Evolutionary conservation across 257 asterid species (phyloP).

Genomic region (Nicotiana tabacum): DNA sequence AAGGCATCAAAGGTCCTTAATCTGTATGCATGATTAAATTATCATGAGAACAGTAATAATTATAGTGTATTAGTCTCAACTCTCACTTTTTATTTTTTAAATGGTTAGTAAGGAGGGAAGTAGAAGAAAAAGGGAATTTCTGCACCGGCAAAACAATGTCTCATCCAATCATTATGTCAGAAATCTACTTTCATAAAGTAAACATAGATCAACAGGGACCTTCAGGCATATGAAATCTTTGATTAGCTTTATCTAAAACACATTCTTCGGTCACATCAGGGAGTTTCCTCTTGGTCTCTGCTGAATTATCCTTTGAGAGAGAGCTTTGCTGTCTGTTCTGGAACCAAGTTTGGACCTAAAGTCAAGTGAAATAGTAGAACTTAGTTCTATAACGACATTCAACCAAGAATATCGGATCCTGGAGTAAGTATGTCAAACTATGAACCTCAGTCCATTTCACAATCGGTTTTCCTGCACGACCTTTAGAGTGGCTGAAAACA

Average conservation of each 20-base stretch:
- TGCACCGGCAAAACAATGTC: not conserved
- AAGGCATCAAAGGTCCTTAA: not conserved
- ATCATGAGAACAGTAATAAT: no score
- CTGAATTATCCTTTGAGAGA: conserved; percentile 27
- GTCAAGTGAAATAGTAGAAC: conserved; percentile 9
- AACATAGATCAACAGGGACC: conserved; percentile 24
- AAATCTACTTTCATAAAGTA: not conserved
- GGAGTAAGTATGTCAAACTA: not conserved
- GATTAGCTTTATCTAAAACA: conserved; percentile 24
- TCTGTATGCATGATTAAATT: not conserved
- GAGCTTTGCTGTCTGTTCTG: conserved; percentile 39
- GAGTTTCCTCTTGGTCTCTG: conserved; percentile 17
- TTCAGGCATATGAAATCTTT: conserved; percentile 17
- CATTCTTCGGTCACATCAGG: conserved; percentile 26
- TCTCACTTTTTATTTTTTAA: no score
- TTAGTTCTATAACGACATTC: conserved; percentile 3
- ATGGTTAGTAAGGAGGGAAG: no score
- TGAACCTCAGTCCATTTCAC: conserved; percentile 83
- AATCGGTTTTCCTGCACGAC: conserved; percentile 83
- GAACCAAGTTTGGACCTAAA: conserved; percentile 72
- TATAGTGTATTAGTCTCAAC: no score
- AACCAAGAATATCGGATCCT: conserved; percentile 1
- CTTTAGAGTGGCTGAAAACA: conserved; percentile 60
- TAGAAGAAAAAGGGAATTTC: no score
- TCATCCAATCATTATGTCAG: not conserved